These are phyloP conservation scores for Cordyceps pruinosa DNA, from an alignment of 2,329 filamentous ascomycete species.

Conservation along the genomic window DNA sequence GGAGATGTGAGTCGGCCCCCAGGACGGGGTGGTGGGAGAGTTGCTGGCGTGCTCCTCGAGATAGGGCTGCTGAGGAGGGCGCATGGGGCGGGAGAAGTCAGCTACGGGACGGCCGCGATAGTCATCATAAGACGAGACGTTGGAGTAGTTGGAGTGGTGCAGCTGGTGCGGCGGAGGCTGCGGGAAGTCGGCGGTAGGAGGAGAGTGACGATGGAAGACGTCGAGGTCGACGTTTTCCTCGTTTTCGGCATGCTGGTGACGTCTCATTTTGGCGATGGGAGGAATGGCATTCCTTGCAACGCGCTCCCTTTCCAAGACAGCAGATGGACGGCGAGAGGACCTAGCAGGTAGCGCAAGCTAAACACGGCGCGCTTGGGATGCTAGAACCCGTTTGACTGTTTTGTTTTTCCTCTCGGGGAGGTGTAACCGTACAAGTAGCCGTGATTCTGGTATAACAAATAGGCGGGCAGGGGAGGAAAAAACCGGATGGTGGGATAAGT, in stretches of 20 bases:
- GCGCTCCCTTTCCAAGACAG: constrained; percentile 7
- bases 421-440: neutral
- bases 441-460: neutral
- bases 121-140: constrained; percentile 23
- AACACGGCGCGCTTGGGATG: neutral
- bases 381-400: neutral
- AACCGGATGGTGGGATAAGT: neutral
- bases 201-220: constrained; percentile 12
- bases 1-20: constrained; percentile 12
- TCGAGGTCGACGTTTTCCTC: constrained; percentile 14
- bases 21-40: constrained; percentile 15
- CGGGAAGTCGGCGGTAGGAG: constrained; percentile 2
- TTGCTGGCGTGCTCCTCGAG: constrained; percentile 20
- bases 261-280: constrained; percentile 11
- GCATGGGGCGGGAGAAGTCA: constrained; percentile 18
- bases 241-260: constrained; percentile 7
- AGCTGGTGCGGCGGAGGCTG: constrained; percentile 18
- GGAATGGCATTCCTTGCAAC: constrained; percentile 8
- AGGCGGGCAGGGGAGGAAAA: neutral
- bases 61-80: constrained; percentile 15
- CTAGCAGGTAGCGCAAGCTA: constrained; percentile 3
- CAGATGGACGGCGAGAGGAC: neutral
- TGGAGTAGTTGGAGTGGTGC: constrained; percentile 21
- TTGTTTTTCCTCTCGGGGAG: neutral
- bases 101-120: constrained; percentile 22